Evolutionary conservation across 2,329 filamentous ascomycete species (phyloP), one percentile per base, ranked within the genome.

Genomic region (Epichloe sp.): DNA sequence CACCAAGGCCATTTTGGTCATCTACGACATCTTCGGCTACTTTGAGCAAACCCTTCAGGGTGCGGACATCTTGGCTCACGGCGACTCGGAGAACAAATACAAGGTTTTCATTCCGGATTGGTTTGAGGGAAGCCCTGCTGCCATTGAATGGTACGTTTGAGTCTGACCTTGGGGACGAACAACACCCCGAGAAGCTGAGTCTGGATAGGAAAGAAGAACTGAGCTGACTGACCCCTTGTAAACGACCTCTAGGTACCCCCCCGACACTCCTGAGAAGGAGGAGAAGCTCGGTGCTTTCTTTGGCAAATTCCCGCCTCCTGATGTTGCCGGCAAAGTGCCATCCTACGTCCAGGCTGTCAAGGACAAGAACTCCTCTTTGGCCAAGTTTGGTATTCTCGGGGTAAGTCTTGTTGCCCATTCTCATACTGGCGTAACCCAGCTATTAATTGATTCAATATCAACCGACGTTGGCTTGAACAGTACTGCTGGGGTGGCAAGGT

Each of bases 61-160:
- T 23, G 80, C 81, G 55, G 84, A 88, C 59, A 86, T 80, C 58
- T 70, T 85, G 23, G 73, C 79, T 44, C 70, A 69, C 44, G 71
- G 73, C 54, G 73, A 78, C 60, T 62, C 71, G 65, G 76, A 70
- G 68, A 78, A 71, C 65, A 80, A 86, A 62, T 93, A 94, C 73
- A 82, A 82, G 59, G 86, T 95, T 58, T 89, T 90, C 69, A 90
- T 96, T 56, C 90, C 90, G 31, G 90, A 96, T 70, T 91, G 87
- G 76, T 95, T 95, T 72, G 78, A 86, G 54, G 89, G 87, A 64
- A 75, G 79, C 57, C 85, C 87, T 2, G 70, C 69, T 60, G 68
- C 71, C 47, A 74, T 81, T 64, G 71, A 71, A 61, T 68, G 76
- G 78, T 66, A 56, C 59, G 60, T 58, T 15, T 11, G 15, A 19